Conservation (phyloP, 2,329 filamentous ascomycete genomes). For the Aspergillus flavus region DNA sequence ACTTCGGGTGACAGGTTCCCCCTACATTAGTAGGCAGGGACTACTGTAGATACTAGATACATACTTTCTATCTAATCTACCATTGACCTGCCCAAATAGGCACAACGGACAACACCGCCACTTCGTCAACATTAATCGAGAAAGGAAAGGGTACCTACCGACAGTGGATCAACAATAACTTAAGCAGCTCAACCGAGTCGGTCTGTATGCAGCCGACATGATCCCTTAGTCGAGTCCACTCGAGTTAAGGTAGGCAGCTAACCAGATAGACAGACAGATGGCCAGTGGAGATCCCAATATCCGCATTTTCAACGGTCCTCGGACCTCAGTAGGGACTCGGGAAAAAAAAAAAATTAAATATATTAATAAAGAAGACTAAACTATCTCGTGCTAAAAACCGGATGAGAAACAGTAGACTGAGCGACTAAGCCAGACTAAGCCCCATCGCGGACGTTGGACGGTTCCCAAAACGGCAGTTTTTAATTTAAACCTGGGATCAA, state of each 20-base stretch:
- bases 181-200: not conserved
- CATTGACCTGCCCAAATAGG: not conserved
- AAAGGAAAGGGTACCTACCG: not conserved
- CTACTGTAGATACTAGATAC: not conserved
- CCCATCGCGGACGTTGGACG: not conserved
- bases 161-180: not conserved
- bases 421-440: not conserved
- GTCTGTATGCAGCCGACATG: not conserved
- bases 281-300: not conserved
- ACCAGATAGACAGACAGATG: constrained; percentile 1
- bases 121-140: not conserved
- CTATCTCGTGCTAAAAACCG: not conserved
- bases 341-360: not conserved
- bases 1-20: not conserved
- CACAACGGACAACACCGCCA: not conserved
- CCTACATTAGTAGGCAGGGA: not conserved
- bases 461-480: not conserved
- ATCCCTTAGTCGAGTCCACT: not conserved
- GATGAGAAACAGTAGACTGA: not conserved
- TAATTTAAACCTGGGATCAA: not conserved
- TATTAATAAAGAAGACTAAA: not conserved
- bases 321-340: not conserved
- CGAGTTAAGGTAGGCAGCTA: not conserved
- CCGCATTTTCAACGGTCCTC: not conserved
- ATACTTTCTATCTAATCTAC: not conserved